These are phyloP conservation scores for Quercus wislizeni DNA, from an alignment of 306 rosid genomes.

Conservation along the genomic window DNA sequence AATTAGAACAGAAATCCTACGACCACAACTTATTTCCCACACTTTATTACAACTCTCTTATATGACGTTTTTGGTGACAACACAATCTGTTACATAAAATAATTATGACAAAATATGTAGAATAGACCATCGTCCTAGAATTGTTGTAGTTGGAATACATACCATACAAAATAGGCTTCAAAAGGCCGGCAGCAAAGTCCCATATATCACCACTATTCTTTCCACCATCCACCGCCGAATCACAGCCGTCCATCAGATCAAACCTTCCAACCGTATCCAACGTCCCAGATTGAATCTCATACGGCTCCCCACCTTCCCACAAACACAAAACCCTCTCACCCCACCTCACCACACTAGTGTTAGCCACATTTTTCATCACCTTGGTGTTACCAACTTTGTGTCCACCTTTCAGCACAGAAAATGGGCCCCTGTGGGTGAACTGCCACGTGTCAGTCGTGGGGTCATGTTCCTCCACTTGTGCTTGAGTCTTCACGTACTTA, in stretches of 20 bases:
- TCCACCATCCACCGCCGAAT: conserved; percentile 2
- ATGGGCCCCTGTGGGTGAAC: conserved; percentile 83
- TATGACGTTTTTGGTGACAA: fast-evolving
- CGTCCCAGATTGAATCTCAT: conserved; percentile 62
- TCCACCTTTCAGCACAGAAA: conserved; percentile 87
- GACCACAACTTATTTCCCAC: fast-evolving
- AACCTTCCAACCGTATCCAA: conserved; percentile 64
- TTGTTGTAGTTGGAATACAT: not conserved
- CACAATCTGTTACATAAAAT: fast-evolving
- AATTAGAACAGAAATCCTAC: too few species aligned
- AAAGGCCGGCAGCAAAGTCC: conserved; percentile 59
- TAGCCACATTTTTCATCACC: conserved; percentile 98
- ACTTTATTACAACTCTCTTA: too few species aligned
- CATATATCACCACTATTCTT: conserved; percentile 28
- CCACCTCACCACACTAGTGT: conserved; percentile 84
- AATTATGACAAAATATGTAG: too few species aligned
- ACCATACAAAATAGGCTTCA: conserved; percentile 87
- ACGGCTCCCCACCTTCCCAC: conserved; percentile 98
- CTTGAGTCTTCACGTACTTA: conserved; percentile 76
- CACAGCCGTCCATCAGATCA: conserved; percentile 31
- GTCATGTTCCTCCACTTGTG: conserved; percentile 78
- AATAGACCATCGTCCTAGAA: fast-evolving
- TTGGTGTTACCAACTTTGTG: conserved; percentile 76
- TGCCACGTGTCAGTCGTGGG: conserved; percentile 51
- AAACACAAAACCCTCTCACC: conserved; percentile 65